These are phyloP conservation scores for Fagopyrum tataricum DNA, from an alignment of 148 eudicot species.

Conservation along the genomic window DNA sequence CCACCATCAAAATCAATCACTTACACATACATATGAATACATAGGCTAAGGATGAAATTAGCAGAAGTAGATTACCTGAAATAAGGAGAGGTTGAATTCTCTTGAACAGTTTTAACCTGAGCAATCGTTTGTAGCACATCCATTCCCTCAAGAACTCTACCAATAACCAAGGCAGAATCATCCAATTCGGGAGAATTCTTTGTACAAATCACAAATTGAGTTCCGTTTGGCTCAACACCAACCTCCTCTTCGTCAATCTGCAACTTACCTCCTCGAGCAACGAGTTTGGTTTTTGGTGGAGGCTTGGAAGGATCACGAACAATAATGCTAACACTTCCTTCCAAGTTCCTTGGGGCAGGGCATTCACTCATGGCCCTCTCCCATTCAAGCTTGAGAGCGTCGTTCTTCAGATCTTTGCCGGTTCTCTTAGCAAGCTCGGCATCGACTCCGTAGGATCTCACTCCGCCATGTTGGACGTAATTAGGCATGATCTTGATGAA, in stretches of 20 bases:
- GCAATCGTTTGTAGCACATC: conserved; percentile 70
- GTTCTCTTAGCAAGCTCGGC: conserved; percentile 72
- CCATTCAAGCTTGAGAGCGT: conserved; percentile 50
- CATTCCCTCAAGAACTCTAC: conserved; percentile 78
- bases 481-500: conserved; percentile 69
- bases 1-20: background rate
- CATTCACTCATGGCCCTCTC: conserved; percentile 37
- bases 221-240: conserved; percentile 75
- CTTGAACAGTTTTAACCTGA: conserved; percentile 82
- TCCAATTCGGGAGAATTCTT: conserved; percentile 80
- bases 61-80: conserved; percentile 57
- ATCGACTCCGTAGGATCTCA: conserved; percentile 85
- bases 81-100: conserved; percentile 80
- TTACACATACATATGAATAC: no score
- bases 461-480: conserved; percentile 84
- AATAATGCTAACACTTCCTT: conserved; percentile 57
- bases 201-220: conserved; percentile 61
- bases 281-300: conserved; percentile 73
- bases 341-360: conserved; percentile 55
- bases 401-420: conserved; percentile 31
- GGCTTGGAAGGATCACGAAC: conserved; percentile 81
- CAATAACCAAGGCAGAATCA: conserved; percentile 58
- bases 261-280: conserved; percentile 76
- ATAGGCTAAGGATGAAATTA: no score
- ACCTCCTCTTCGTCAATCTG: conserved; percentile 72